These are phyloP conservation scores for Solanum hybrid DNA, from an alignment of 305 asterid species.

Conservation along the genomic window DNA sequence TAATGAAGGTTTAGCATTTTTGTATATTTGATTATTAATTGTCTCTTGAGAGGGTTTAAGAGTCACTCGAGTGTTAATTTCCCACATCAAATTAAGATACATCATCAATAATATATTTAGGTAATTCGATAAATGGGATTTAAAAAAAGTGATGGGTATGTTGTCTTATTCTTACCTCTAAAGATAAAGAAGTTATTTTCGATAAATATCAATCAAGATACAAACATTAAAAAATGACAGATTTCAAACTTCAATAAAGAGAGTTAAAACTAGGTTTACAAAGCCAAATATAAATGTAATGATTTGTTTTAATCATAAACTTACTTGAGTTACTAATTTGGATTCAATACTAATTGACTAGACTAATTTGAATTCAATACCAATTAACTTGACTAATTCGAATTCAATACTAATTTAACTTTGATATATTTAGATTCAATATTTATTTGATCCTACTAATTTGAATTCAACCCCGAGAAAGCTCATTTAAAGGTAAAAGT, in stretches of 20 bases:
- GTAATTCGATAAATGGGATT: not conserved
- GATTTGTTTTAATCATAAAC: not conserved
- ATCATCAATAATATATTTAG: not conserved
- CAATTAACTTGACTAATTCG: not conserved
- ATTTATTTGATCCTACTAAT: not conserved
- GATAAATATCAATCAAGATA: not conserved
- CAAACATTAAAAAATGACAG: not conserved
- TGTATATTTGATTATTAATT: not conserved
- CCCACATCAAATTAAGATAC: not conserved
- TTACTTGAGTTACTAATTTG: not conserved
- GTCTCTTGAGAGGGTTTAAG: not conserved
- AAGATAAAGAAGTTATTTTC: not conserved
- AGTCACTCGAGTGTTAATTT: not conserved
- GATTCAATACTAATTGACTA: not conserved
- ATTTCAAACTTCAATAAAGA: not conserved
- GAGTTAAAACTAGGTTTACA: not conserved
- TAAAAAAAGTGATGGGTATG: accelerated
- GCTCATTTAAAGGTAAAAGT: not conserved
- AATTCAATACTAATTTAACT: not conserved
- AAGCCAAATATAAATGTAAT: not conserved
- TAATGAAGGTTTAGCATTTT: not conserved
- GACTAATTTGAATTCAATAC: not conserved
- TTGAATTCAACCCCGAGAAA: not conserved
- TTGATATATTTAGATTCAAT: not conserved
- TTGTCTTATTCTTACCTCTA: not conserved